A percentile compares a stretch with the other conserved stretches of the same genome.
Conservation (phyloP, 2,329 filamentous ascomycete genomes). For the Clonostachys sp. region DNA sequence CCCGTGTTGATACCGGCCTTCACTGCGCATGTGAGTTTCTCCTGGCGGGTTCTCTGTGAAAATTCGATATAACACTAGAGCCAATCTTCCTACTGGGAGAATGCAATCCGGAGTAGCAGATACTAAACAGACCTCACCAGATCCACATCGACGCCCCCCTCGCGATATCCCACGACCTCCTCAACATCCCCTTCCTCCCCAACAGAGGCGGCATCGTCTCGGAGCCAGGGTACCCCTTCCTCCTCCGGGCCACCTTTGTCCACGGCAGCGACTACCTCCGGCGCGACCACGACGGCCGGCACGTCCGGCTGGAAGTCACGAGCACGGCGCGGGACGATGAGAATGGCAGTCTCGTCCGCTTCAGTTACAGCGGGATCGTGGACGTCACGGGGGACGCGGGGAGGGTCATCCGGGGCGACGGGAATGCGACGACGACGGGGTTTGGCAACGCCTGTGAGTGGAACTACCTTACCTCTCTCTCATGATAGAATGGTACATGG, state of each 20-base stretch:
- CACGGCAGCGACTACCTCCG: constrained; percentile 34
- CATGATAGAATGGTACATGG: too few relatives aligned
- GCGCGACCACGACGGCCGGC: constrained; percentile 26
- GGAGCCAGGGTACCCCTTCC: constrained; percentile 24
- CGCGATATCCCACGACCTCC: constrained; percentile 20
- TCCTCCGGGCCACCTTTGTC: constrained; percentile 26
- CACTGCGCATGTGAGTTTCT: constrained; percentile 22
- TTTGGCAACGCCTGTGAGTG: constrained; percentile 30
- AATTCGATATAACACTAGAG: not conserved
- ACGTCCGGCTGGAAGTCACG: constrained; percentile 29
- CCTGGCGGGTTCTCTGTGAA: not conserved
- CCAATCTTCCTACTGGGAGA: not conserved
- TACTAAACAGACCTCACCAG: constrained; percentile 6
- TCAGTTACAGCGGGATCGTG: constrained; percentile 31
- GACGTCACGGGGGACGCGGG: constrained; percentile 22
- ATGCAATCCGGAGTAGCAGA: not conserved
- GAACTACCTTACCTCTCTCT: not conserved
- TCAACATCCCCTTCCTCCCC: constrained; percentile 24
- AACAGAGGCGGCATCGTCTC: constrained; percentile 24
- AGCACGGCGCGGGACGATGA: constrained; percentile 23
- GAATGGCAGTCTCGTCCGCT: constrained; percentile 24
- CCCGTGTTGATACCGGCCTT: constrained; percentile 30
- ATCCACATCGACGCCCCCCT: constrained; percentile 26
- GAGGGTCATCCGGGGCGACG: constrained; percentile 22
- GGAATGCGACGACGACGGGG: constrained; percentile 27